Conservation (phyloP, 805 yeast species). For the Candida ortonii region DNA sequence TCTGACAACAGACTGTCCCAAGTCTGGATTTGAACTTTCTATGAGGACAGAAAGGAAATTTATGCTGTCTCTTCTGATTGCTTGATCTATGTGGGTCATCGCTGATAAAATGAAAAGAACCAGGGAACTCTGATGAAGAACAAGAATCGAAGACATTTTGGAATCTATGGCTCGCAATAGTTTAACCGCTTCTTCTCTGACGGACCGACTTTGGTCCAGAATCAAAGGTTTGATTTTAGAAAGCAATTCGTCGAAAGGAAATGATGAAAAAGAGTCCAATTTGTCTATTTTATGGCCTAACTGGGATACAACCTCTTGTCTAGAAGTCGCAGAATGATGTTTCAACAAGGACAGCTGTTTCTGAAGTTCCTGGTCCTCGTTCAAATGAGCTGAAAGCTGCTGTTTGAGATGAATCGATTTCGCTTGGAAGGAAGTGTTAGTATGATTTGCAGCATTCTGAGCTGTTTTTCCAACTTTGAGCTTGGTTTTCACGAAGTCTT, state of each 20-base stretch:
- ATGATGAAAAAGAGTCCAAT: slow-evolving; percentile 16
- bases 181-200: slow-evolving; percentile 54
- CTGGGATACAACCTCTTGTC: slow-evolving; percentile 65
- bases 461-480: slow-evolving; percentile 84
- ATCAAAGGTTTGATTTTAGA: slow-evolving; percentile 59
- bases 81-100: slow-evolving; percentile 86
- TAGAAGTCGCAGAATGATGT: slow-evolving; percentile 68
- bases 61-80: slow-evolving; percentile 72
- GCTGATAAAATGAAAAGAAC: slow-evolving; percentile 82
- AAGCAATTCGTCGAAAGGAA: slow-evolving; percentile 55
- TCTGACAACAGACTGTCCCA: slow-evolving; percentile 49
- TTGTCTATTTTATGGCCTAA: slow-evolving; percentile 29
- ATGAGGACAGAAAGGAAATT: slow-evolving; percentile 60
- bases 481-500: slow-evolving; percentile 75
- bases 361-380: slow-evolving; percentile 44
- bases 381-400: slow-evolving; percentile 28
- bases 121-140: slow-evolving; percentile 56
- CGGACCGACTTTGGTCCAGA: slow-evolving; percentile 63
- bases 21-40: slow-evolving; percentile 42
- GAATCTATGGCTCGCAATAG: slow-evolving; percentile 47
- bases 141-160: slow-evolving; percentile 52
- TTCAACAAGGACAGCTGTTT: slow-evolving; percentile 67
- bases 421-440: slow-evolving; percentile 83
- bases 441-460: slow-evolving; percentile 67
- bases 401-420: slow-evolving; percentile 46